phyloP scores from a whole-genome alignment of 441 rosid species.

The Pelargonium fulgidum region DNA sequence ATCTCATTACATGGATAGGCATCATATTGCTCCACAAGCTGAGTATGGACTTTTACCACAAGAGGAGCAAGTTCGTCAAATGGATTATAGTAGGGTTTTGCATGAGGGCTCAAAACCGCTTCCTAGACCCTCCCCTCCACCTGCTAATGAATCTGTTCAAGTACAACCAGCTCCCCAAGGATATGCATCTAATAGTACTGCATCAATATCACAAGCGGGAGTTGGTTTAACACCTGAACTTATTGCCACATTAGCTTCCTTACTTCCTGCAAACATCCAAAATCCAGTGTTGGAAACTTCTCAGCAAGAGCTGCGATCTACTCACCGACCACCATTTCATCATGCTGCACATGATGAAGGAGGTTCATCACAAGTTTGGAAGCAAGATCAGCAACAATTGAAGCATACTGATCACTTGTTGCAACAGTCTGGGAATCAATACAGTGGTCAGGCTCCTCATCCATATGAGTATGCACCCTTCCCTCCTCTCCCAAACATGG shows the following conservation, averaged over 20 bases:
- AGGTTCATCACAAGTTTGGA: constrained; percentile 48
- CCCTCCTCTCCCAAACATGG: constrained; percentile 33
- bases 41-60: constrained; percentile 33
- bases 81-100: constrained; percentile 40
- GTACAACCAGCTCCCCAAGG: constrained; percentile 38
- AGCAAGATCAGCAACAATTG: constrained; percentile 34
- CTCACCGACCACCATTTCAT: constrained; percentile 32
- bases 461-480: constrained; percentile 44
- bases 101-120: constrained; percentile 45
- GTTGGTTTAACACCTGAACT: constrained; percentile 75
- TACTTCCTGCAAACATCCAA: constrained; percentile 58
- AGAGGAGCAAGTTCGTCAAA: constrained; percentile 37
- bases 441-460: constrained; percentile 34
- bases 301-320: constrained; percentile 39
- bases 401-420: constrained; percentile 37
- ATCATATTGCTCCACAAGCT: constrained; percentile 31
- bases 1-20: constrained; percentile 36
- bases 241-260: constrained; percentile 61
- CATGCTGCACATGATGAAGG: constrained; percentile 33
- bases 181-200: constrained; percentile 26
- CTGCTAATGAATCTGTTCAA: constrained; percentile 28
- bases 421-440: constrained; percentile 46
- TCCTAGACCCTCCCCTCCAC: constrained; percentile 33
- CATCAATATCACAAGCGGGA: constrained; percentile 45
- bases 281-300: constrained; percentile 37